Conservation (phyloP, 1,139 yeast genomes). For the Suhomyces anneliseae region DNA sequence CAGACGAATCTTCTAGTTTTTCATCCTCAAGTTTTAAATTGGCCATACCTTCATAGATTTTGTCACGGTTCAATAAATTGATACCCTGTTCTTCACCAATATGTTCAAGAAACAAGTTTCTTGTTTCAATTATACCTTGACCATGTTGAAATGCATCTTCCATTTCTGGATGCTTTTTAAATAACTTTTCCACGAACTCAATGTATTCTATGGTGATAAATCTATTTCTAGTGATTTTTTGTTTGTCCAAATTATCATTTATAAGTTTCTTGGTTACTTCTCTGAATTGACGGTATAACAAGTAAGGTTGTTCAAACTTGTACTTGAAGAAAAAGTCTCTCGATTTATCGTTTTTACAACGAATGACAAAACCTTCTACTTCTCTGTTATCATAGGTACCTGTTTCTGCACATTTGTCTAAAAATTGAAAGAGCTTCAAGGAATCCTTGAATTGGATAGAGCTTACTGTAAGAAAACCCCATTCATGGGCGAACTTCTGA, state of each 20-base stretch:
- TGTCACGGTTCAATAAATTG: constrained; percentile 24
- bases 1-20: not conserved
- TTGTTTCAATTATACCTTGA: constrained; percentile 71
- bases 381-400: constrained; percentile 75
- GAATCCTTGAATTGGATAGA: constrained; percentile 41
- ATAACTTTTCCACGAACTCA: constrained; percentile 58
- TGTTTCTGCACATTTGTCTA: constrained; percentile 58
- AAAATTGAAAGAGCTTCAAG: constrained; percentile 45
- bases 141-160: constrained; percentile 50
- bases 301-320: constrained; percentile 93
- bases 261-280: constrained; percentile 74
- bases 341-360: constrained; percentile 43
- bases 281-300: constrained; percentile 86
- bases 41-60: constrained; percentile 13
- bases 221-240: constrained; percentile 47
- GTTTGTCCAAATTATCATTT: constrained; percentile 37
- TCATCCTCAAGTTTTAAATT: constrained; percentile 1
- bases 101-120: constrained; percentile 58
- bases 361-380: constrained; percentile 90
- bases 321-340: constrained; percentile 80
- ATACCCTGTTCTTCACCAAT: constrained; percentile 34
- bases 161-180: constrained; percentile 46
- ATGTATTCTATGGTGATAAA: constrained; percentile 67
- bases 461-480: constrained; percentile 68
- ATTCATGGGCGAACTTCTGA: constrained; percentile 56